Evolutionary conservation across 2,329 filamentous ascomycete species (phyloP), one percentile per base, ranked within the genome.

Genomic region (Colletotrichum kahawae): DNA sequence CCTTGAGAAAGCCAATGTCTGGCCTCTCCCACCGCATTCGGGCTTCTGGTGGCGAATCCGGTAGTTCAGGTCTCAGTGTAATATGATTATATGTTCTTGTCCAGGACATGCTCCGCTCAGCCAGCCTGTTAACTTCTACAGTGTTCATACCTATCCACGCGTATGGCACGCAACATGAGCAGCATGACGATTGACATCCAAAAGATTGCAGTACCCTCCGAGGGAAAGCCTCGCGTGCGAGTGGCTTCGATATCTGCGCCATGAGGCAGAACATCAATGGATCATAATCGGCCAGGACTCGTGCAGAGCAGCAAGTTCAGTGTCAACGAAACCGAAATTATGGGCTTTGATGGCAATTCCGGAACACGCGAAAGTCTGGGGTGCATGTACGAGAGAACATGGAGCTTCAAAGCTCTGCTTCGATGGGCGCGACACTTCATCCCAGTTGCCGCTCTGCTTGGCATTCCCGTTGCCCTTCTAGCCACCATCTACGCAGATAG

Each of bases 161-260:
- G 10, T 12, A 57, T 59, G 51, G 48, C 14, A 38, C 56, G 21
- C 21, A 34, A 54, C 21, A 21, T 21, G 21, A 21, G 21, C 21
- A 54, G 31, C 56, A 56, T 54, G 16, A 27, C 16, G 4, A 56
- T 64, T 18, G 59, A 70, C 68, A 33, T 70, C 29, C 59, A 70
- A 24, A 70, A 70, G 33, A 16, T 43, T 10, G 60, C 34, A 16
- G 62, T 33, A 24, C 27, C 31, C 34, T 21, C 7, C 13, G 12
- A 54, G 8, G 51, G 13, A 7, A 24, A 31, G 27, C 38, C 57
- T 31, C 18, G n/a, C 27, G 56, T 63, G 13, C 54, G 57, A 29
- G 59, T 64, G n/a, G 38, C 57, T 31, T 38, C 67, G 2, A 31
- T 70, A n/a, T 78, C 78, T 16, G 71, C 75, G 13, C 77, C 76